Base-by-base conservation (phyloP, 2,329 filamentous ascomycete genomes). In the Ceratocystis smalleyi region DNA sequence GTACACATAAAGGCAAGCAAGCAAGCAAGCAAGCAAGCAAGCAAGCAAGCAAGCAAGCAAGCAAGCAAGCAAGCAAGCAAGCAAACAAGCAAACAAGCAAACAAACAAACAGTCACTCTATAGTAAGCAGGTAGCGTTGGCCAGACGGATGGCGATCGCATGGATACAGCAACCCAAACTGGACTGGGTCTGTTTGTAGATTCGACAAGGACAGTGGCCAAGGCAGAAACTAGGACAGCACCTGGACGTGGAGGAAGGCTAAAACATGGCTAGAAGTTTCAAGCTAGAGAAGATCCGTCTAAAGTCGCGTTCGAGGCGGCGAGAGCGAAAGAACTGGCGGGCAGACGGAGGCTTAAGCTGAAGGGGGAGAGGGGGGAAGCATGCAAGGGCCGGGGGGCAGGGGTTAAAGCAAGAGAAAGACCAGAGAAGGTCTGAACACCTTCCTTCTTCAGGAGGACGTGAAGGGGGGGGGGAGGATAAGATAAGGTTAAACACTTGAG, bases 261-360 rank as follows among this genome's bases (percentile, higher is more conserved):
- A 55, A 55, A 55, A 55, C 51, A 55, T 27, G 19, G 51, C 24
- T 27, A 19, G 51, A 55, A 30, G 22, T 55, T 55, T 55, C 51
- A 55, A 19, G n/a, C 51, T 55, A 55, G 51, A 27, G 51, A 27
- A 55, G 51, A 55, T 32, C 24, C 51, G 51, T 55, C 51, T 55
- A 27, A 32, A 55, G 24, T 32, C n/a, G 22, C 27, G 35, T 15
- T 15, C 19, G 8, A 24, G 47, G 51, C 51, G 51, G 15, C 51
- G 22, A 49, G 47, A 22, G 47, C 17, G 47, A n/a, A 51, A 51
- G 51, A 55, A 55, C 51, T 55, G 24, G 51, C 30, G 24, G 47
- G 47, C 47, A 12, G 45, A 47, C 47, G 8, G 45, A 47, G 45
- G 45, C 45, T 47, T 47, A 19, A 47, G 45, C 45, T 47, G 45